A percentile compares a stretch with the other conserved stretches of the same genome.
Evolutionary conservation across 768 basidiomycete species (phyloP).

Genomic region (Kwoniella europaea): DNA sequence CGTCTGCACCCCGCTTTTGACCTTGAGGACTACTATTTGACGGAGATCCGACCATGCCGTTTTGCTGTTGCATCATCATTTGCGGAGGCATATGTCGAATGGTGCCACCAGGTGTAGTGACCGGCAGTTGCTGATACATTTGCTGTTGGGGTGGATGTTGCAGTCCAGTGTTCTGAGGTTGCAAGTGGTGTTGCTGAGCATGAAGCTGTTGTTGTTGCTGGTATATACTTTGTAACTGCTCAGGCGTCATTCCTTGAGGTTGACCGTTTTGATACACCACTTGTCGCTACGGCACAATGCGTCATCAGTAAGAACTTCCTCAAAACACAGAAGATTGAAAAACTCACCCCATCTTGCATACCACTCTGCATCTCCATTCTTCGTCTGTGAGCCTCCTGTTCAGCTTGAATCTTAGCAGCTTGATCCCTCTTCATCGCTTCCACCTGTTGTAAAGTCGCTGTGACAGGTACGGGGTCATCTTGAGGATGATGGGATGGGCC

Average conservation of each 20-base stretch:
- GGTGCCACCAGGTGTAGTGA: conserved; percentile 16
- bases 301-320: neutral
- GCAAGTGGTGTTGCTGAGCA: conserved; percentile 16
- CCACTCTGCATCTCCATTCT: neutral
- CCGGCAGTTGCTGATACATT: conserved; percentile 7
- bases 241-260: conserved; percentile 13
- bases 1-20: conserved; percentile 28
- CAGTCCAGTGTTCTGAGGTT: conserved; percentile 7
- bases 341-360: conserved; percentile 10
- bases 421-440: conserved; percentile 32
- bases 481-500: neutral
- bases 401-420: conserved; percentile 28
- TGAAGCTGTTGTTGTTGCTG: conserved; percentile 23
- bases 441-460: conserved; percentile 23
- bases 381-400: conserved; percentile 13
- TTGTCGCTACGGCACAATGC: neutral
- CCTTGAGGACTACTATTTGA: conserved; percentile 3
- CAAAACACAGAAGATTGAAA: neutral
- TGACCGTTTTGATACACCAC: conserved; percentile 9
- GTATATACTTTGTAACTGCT: conserved; percentile 20
- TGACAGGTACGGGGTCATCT: conserved; percentile 14
- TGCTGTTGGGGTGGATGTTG: conserved; percentile 14
- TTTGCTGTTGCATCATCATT: conserved; percentile 16
- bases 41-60: conserved; percentile 9
- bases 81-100: conserved; percentile 7